Conservation (phyloP, 2,329 filamentous ascomycete genomes). For the Exophiala oligosperma region DNA sequence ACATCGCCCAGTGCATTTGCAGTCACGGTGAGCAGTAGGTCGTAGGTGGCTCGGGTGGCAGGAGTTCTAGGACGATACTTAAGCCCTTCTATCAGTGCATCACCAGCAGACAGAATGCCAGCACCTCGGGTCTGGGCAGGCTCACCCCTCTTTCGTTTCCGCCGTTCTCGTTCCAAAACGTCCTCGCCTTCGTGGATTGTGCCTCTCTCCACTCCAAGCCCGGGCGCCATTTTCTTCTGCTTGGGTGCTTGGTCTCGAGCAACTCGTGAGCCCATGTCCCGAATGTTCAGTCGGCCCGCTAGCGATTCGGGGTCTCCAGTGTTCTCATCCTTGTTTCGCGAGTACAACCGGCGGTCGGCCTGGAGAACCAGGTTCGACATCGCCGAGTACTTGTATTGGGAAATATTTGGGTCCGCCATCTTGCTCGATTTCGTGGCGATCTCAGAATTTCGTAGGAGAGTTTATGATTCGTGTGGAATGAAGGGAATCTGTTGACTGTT, state of each 20-base stretch:
- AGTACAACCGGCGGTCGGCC: constrained; percentile 95
- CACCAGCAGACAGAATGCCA: constrained; percentile 79
- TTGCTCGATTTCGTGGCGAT: constrained; percentile 28
- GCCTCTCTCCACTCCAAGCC: constrained; percentile 72
- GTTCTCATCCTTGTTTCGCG: constrained; percentile 87
- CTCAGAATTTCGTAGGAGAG: neutral
- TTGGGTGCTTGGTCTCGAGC: constrained; percentile 77
- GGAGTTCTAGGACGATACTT: constrained; percentile 88
- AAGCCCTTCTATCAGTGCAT: constrained; percentile 86
- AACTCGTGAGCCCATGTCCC: constrained; percentile 88
- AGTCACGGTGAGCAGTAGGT: constrained; percentile 89
- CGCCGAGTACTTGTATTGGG: constrained; percentile 98
- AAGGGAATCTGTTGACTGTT: neutral
- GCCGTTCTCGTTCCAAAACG: constrained; percentile 78
- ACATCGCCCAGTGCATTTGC: constrained; percentile 89
- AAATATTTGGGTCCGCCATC: constrained; percentile 79
- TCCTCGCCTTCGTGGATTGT: constrained; percentile 77
- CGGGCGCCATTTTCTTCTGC: constrained; percentile 69
- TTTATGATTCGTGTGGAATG: neutral
- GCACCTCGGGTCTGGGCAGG: constrained; percentile 67
- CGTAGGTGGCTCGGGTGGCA: constrained; percentile 88
- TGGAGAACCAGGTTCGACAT: constrained; percentile 99
- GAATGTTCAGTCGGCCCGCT: constrained; percentile 87
- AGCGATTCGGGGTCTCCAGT: constrained; percentile 97
- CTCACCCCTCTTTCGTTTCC: constrained; percentile 78